Evolutionary conservation across 192 early-diverging fungal genomes (phyloP).

Genomic region (Podochytrium sp.): DNA sequence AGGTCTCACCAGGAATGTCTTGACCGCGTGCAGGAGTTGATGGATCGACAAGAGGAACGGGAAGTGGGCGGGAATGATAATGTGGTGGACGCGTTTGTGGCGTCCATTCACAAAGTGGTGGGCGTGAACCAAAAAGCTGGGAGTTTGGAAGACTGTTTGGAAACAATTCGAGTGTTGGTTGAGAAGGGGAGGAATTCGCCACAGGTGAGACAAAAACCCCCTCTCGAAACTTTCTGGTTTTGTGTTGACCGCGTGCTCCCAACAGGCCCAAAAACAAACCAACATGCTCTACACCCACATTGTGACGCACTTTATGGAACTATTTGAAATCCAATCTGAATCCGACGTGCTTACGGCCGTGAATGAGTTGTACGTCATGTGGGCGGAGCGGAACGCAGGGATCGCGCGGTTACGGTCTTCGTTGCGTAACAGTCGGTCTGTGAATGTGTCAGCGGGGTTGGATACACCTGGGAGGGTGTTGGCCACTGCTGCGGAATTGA

Average conservation of each 20-base stretch:
- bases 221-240: background rate
- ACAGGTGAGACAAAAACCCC: background rate
- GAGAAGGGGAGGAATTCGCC: background rate
- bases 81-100: slow-evolving; percentile 24
- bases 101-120: slow-evolving; percentile 26
- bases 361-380: slow-evolving; percentile 51
- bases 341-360: slow-evolving; percentile 38
- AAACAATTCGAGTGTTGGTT: slow-evolving; percentile 11
- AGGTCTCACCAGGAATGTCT: no score
- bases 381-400: slow-evolving; percentile 36
- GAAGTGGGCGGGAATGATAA: background rate
- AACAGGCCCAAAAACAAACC: slow-evolving; percentile 13
- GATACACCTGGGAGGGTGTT: slow-evolving; percentile 19
- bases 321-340: slow-evolving; percentile 44
- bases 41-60: background rate
- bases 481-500: slow-evolving; percentile 21
- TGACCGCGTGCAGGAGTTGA: slow-evolving; percentile 8
- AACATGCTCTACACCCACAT: background rate
- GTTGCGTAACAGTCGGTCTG: background rate
- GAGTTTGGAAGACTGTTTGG: slow-evolving; percentile 29
- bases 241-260: background rate
- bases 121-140: slow-evolving; percentile 8
- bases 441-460: slow-evolving; percentile 1
- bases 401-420: slow-evolving; percentile 13
- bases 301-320: slow-evolving; percentile 43